Conservation (phyloP, 176 grass and related monocot species). For the Elaeis guineensis region DNA sequence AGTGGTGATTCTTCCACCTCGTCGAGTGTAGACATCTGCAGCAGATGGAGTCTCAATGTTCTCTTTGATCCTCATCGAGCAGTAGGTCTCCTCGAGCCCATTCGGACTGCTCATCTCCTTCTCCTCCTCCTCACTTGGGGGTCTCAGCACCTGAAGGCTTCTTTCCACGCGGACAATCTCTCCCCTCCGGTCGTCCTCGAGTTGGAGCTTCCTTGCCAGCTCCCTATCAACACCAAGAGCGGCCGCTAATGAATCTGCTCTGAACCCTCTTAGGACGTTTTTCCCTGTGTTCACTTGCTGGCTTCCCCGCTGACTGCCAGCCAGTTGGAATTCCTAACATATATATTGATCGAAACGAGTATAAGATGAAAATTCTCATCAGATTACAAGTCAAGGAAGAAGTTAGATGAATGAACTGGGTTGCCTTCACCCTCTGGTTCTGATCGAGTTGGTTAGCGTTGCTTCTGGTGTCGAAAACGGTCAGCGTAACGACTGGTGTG, state of each 20-base stretch:
- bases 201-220: conserved; percentile 19
- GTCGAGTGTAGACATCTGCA: conserved; percentile 22
- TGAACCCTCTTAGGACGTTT: too few species aligned
- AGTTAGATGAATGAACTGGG: too few species aligned
- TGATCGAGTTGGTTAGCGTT: conserved; percentile 30
- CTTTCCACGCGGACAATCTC: conserved; percentile 24
- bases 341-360: too few species aligned
- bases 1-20: conserved; percentile 6
- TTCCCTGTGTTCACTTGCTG: too few species aligned
- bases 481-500: conserved; percentile 17
- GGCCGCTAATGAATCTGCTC: conserved; percentile 6
- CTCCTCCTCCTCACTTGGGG: background rate
- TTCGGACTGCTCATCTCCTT: background rate
- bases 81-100: conserved; percentile 24
- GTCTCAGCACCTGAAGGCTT: conserved; percentile 20
- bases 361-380: too few species aligned
- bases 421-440: conserved; percentile 15
- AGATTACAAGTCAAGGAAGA: too few species aligned
- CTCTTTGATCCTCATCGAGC: conserved; percentile 17
- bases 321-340: too few species aligned
- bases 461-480: conserved; percentile 22
- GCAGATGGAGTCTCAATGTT: conserved; percentile 18
- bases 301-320: too few species aligned
- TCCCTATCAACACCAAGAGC: conserved; percentile 21
- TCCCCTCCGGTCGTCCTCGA: conserved; percentile 23